Conservation (phyloP, 2,329 filamentous ascomycete genomes). For the Cercospora beticola region DNA sequence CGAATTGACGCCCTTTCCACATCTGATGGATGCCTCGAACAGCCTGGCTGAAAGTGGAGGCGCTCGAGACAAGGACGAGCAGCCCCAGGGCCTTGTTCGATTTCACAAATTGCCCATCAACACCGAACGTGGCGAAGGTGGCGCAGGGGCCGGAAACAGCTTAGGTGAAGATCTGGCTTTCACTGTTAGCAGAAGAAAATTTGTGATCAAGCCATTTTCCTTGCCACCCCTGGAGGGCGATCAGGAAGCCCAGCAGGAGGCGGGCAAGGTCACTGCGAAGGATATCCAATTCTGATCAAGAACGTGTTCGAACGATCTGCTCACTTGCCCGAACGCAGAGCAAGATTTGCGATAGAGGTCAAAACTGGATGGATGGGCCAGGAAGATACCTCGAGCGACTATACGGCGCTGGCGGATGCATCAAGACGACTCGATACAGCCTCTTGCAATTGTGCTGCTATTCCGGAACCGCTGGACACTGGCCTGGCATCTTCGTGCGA, state of each 20-base stretch:
- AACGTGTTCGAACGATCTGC: background rate
- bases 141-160: conserved; percentile 59
- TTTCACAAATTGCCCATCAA: conserved; percentile 80
- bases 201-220: conserved; percentile 85
- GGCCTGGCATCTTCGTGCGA: background rate
- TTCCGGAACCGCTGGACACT: background rate
- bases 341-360: background rate
- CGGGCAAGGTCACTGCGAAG: conserved; percentile 56
- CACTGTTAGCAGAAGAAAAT: conserved; percentile 76
- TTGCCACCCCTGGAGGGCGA: conserved; percentile 83
- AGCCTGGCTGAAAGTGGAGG: conserved; percentile 46
- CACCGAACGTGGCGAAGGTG: conserved; percentile 84
- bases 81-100: conserved; percentile 80
- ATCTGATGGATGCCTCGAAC: conserved; percentile 54
- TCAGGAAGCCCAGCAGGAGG: conserved; percentile 57
- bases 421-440: background rate
- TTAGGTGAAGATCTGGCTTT: conserved; percentile 87
- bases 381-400: background rate
- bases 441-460: background rate
- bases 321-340: background rate
- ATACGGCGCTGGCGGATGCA: background rate
- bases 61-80: conserved; percentile 64
- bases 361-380: background rate
- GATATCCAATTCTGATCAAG: conserved; percentile 69
- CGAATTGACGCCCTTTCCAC: conserved; percentile 75